phyloP scores from a whole-genome alignment of 2,329 filamentous ascomycete species.

The Neonectria faginata region DNA sequence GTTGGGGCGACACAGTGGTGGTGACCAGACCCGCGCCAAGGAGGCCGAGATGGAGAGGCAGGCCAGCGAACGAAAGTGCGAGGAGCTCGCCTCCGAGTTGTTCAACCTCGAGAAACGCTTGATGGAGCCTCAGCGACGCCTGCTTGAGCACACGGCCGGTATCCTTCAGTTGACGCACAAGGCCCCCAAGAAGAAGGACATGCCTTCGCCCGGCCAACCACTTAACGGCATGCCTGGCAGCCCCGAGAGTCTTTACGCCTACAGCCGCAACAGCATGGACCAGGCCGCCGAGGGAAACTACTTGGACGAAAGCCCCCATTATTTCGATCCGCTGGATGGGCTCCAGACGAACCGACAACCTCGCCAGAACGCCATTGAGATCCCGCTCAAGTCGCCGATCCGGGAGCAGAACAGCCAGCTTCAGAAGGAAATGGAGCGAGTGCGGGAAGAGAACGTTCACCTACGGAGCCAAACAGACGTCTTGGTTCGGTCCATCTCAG shows the following conservation, averaged over 20 bases:
- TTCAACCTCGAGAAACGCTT: conserved; percentile 82
- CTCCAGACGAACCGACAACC: conserved; percentile 43
- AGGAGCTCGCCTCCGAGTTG: conserved; percentile 84
- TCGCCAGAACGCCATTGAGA: conserved; percentile 63
- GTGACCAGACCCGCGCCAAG: conserved; percentile 62
- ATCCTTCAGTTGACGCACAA: conserved; percentile 92
- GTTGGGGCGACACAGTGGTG: conserved; percentile 63
- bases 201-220: conserved; percentile 55
- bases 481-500: conserved; percentile 62
- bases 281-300: conserved; percentile 67
- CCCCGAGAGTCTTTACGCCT: conserved; percentile 81
- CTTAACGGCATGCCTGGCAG: conserved; percentile 76
- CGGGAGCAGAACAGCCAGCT: conserved; percentile 65
- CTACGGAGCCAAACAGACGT: conserved; percentile 50
- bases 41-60: conserved; percentile 80
- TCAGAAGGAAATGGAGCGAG: conserved; percentile 59
- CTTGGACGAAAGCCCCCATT: conserved; percentile 82
- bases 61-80: conserved; percentile 82
- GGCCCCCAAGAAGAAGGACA: conserved; percentile 69
- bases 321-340: conserved; percentile 72
- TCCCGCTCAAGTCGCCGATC: conserved; percentile 68
- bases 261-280: conserved; percentile 70
- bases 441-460: conserved; percentile 59
- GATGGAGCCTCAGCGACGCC: conserved; percentile 77
- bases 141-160: conserved; percentile 92